phyloP scores from a whole-genome alignment of 129 eudicot species.

The Pseudognaphalium luteoalbum region DNA sequence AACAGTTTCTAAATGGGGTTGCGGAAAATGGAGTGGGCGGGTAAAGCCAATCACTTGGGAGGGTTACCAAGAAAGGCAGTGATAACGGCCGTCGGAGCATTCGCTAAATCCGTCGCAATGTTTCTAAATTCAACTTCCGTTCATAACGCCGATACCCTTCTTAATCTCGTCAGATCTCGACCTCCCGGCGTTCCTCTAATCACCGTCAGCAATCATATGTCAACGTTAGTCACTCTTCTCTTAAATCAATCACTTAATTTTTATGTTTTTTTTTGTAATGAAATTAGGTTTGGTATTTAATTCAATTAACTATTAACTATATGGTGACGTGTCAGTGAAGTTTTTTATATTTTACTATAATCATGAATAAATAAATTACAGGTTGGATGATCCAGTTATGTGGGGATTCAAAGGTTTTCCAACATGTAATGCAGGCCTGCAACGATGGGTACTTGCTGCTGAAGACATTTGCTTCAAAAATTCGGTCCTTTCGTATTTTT shows the following conservation, averaged over 20 bases:
- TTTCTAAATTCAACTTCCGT: slow-evolving; percentile 68
- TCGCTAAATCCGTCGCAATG: slow-evolving; percentile 73
- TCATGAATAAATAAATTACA: slow-evolving; percentile 21
- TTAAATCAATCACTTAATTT: background rate
- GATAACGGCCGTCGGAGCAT: slow-evolving; percentile 60
- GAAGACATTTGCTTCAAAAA: slow-evolving; percentile 96
- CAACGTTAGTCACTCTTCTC: slow-evolving; percentile 68
- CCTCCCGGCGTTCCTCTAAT: slow-evolving; percentile 86
- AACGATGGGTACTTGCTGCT: slow-evolving; percentile 92
- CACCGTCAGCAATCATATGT: slow-evolving; percentile 98
- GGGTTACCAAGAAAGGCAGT: slow-evolving; percentile 74
- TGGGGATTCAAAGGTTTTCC: slow-evolving; percentile 97
- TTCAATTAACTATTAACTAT: too few species aligned
- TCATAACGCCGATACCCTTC: slow-evolving; percentile 71
- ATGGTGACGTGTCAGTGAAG: too few species aligned
- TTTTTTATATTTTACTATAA: background rate
- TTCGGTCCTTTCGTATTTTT: slow-evolving; percentile 61
- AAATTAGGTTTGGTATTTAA: background rate
- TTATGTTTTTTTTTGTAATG: background rate
- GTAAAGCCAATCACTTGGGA: slow-evolving; percentile 56
- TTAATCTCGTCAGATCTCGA: slow-evolving; percentile 68
- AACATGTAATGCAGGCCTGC: slow-evolving; percentile 58
- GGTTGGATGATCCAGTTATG: slow-evolving; percentile 97
- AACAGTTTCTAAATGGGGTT: slow-evolving; percentile 3
- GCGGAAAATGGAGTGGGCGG: slow-evolving; percentile 86